Evolutionary conservation across 768 basidiomycete genomes (phyloP).

Genomic region (Naganishia kalamii): DNA sequence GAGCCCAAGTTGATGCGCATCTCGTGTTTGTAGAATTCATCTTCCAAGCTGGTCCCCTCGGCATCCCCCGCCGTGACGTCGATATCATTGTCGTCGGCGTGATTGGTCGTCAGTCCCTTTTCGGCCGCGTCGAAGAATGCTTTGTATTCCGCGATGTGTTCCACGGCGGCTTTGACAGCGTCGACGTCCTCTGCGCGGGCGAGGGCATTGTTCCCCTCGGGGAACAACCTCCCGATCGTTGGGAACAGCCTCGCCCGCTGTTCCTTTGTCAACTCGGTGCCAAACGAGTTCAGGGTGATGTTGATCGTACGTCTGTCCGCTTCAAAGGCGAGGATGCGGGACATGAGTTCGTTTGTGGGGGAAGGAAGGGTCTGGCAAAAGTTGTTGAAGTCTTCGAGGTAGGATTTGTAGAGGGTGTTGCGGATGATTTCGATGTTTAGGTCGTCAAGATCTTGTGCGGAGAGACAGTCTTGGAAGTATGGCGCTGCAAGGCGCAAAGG

Average conservation of each 20-base stretch:
- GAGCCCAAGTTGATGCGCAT: conserved; percentile 89
- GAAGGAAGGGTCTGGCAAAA: conserved; percentile 72
- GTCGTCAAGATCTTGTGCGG: conserved; percentile 92
- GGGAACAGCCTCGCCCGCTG: conserved; percentile 92
- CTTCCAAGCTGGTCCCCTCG: conserved; percentile 65
- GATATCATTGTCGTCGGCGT: background rate
- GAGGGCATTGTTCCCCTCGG: conserved; percentile 88
- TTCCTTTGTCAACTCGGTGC: conserved; percentile 89
- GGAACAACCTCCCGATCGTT: conserved; percentile 83
- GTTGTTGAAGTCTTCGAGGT: conserved; percentile 91
- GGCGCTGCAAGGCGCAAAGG: conserved; percentile 55
- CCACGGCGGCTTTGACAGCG: conserved; percentile 78
- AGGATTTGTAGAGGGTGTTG: conserved; percentile 97
- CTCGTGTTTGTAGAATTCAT: conserved; percentile 87
- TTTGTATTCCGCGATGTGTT: conserved; percentile 81
- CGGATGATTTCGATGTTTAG: conserved; percentile 99
- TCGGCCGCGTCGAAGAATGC: conserved; percentile 70
- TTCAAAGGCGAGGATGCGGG: conserved; percentile 84
- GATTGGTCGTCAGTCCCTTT: conserved; percentile 20
- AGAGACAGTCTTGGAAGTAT: conserved; percentile 92
- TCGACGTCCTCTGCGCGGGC: conserved; percentile 93
- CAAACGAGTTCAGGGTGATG: conserved; percentile 98
- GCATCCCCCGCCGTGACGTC: conserved; percentile 46
- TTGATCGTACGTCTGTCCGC: conserved; percentile 95
- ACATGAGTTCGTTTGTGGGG: conserved; percentile 88